Percentiles rank a stretch among this genome's conserved stretches.
These are phyloP conservation scores for Calonectria crousiana DNA, from an alignment of 2,329 filamentous ascomycete species.

Conservation along the genomic window DNA sequence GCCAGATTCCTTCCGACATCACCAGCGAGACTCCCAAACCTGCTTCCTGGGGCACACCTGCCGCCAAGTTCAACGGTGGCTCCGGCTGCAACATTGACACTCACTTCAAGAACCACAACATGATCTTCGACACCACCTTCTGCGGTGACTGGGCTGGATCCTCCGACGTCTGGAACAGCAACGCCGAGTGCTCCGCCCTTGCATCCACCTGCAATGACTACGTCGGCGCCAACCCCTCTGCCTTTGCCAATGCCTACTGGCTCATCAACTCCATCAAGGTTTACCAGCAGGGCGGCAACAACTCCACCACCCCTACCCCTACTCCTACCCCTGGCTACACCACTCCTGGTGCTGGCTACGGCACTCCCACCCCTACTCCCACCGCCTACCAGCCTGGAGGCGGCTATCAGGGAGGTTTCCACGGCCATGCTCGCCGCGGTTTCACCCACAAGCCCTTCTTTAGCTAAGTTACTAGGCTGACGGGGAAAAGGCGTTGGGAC, in stretches of 20 bases:
- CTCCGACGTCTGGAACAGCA: slow-evolving; percentile 66
- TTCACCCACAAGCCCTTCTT: slow-evolving; percentile 33
- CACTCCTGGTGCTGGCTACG: slow-evolving; percentile 9
- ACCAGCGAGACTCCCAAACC: slow-evolving; percentile 71
- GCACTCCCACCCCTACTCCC: neutral
- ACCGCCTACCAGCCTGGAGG: neutral
- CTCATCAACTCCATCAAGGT: slow-evolving; percentile 78
- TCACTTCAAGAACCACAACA: slow-evolving; percentile 78
- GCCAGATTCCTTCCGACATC: slow-evolving; percentile 74
- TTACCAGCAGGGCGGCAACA: slow-evolving; percentile 52
- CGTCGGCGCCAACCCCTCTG: slow-evolving; percentile 77
- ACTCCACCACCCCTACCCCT: slow-evolving; percentile 21
- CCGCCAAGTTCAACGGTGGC: slow-evolving; percentile 74
- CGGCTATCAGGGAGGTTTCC: neutral
- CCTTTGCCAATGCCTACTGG: slow-evolving; percentile 83
- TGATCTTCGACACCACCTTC: slow-evolving; percentile 87
- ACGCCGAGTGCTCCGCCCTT: slow-evolving; percentile 69
- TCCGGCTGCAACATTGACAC: slow-evolving; percentile 77
- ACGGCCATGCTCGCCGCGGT: slow-evolving; percentile 22
- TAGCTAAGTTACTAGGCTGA: slow-evolving; percentile 23
- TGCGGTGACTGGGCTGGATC: slow-evolving; percentile 89
- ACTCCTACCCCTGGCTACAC: slow-evolving; percentile 18
- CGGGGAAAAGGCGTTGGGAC: neutral
- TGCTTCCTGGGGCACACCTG: slow-evolving; percentile 74
- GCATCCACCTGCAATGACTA: slow-evolving; percentile 78